Percentiles rank a stretch among this genome's conserved stretches.
Evolutionary conservation across 2,329 filamentous ascomycete species (phyloP).

Genomic region (Aspergillus amoenus): DNA sequence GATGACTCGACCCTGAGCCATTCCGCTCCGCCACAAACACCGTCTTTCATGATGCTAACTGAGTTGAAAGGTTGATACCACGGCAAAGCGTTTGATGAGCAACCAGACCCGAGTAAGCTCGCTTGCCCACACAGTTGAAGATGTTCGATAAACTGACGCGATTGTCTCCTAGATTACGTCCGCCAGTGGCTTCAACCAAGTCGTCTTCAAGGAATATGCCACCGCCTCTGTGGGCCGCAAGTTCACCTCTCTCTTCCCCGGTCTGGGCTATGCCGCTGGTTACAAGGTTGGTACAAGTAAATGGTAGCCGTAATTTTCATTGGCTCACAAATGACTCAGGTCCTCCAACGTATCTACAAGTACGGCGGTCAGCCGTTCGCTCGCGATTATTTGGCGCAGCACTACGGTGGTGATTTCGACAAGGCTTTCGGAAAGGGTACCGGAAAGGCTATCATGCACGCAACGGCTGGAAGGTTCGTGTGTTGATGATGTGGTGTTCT

Average conservation of each 20-base stretch:
- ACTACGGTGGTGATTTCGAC: slow-evolving; percentile 85
- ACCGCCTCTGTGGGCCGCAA: slow-evolving; percentile 68
- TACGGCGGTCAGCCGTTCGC: slow-evolving; percentile 96
- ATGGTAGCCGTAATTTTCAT: slow-evolving; percentile 2
- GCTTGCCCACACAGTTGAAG: neutral
- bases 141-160: slow-evolving; percentile 18
- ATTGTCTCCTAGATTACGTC: slow-evolving; percentile 52
- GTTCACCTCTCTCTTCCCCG: slow-evolving; percentile 94
- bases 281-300: slow-evolving; percentile 70
- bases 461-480: slow-evolving; percentile 79
- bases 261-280: slow-evolving; percentile 92
- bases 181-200: slow-evolving; percentile 70
- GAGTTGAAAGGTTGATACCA: slow-evolving; percentile 78
- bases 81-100: slow-evolving; percentile 98
- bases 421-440: slow-evolving; percentile 90
- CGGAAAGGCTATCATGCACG: slow-evolving; percentile 97
- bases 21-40: no score
- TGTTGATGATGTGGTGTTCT: neutral
- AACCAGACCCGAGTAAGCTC: slow-evolving; percentile 72
- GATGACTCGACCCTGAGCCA: slow-evolving; percentile 23
- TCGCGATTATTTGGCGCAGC: slow-evolving; percentile 77
- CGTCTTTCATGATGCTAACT: slow-evolving; percentile 21
- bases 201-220: slow-evolving; percentile 92
- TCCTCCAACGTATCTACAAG: slow-evolving; percentile 97
- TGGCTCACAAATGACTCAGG: slow-evolving; percentile 34